phyloP scores from a whole-genome alignment of 2,329 filamentous ascomycete species.

The Hypoxylon sp. region DNA sequence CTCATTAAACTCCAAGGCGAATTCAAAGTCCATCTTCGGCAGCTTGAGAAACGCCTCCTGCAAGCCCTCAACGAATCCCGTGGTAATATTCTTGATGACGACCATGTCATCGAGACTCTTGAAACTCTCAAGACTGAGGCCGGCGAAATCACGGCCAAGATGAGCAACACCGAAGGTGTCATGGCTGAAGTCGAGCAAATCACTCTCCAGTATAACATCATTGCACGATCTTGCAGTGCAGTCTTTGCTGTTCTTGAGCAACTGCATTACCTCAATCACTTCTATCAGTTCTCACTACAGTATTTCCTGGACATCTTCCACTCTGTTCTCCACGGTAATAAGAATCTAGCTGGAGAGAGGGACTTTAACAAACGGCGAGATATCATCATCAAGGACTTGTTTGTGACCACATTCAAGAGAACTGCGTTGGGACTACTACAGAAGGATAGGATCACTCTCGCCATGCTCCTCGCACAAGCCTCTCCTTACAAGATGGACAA shows the following conservation, averaged over 20 bases:
- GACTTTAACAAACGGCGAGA: constrained; percentile 87
- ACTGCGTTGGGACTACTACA: constrained; percentile 95
- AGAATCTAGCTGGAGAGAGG: constrained; percentile 76
- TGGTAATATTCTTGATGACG: constrained; percentile 97
- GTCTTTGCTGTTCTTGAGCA: constrained; percentile 98
- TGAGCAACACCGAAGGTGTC: constrained; percentile 95
- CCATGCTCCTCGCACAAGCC: constrained; percentile 94
- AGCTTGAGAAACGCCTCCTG: constrained; percentile 92
- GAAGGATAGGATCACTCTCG: constrained; percentile 93
- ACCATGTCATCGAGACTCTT: constrained; percentile 97
- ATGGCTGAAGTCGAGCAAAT: constrained; percentile 98
- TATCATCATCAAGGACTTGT: constrained; percentile 91
- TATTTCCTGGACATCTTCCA: constrained; percentile 99
- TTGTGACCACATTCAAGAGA: constrained; percentile 90
- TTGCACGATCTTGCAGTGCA: constrained; percentile 94
- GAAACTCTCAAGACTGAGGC: constrained; percentile 99
- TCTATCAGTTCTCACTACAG: constrained; percentile 98
- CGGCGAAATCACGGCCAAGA: constrained; percentile 95
- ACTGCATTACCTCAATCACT: constrained; percentile 97
- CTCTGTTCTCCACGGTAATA: constrained; percentile 86
- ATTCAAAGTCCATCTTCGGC: constrained; percentile 97
- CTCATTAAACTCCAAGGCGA: constrained; percentile 99
- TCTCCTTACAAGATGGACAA: constrained; percentile 98
- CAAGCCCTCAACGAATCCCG: constrained; percentile 97
- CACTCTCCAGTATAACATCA: constrained; percentile 92